These are phyloP conservation scores for Ambrosia trifida DNA, from an alignment of 129 eudicot genomes.

Conservation along the genomic window DNA sequence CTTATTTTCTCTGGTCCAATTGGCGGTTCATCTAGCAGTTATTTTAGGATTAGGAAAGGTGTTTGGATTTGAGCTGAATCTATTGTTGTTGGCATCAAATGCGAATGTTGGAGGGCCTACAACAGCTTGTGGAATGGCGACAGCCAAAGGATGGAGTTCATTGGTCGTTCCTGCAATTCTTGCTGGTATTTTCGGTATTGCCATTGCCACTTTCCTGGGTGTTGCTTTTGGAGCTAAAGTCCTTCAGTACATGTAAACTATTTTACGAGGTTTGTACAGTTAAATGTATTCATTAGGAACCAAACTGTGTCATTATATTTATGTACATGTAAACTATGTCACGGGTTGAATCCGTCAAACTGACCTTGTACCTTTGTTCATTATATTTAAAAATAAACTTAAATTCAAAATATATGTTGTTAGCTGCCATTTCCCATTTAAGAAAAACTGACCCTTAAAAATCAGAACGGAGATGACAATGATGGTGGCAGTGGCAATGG, in stretches of 20 bases:
- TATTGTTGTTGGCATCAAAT: conserved; percentile 72
- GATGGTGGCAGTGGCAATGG: too few species aligned
- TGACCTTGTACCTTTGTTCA: too few species aligned
- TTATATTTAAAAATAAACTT: too few species aligned
- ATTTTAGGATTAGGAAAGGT: conserved; percentile 73
- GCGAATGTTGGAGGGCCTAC: conserved; percentile 92
- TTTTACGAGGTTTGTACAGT: background rate
- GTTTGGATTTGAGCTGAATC: conserved; percentile 54
- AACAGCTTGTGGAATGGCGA: conserved; percentile 94
- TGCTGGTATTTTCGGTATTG: conserved; percentile 78
- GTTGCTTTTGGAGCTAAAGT: conserved; percentile 62
- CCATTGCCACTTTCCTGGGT: conserved; percentile 86
- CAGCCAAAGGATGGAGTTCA: conserved; percentile 80
- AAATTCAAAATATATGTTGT: too few species aligned
- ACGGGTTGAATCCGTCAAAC: too few species aligned
- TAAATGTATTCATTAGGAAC: too few species aligned
- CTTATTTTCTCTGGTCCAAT: conserved; percentile 64
- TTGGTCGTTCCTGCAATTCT: conserved; percentile 74
- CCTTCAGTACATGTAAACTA: conserved; percentile 53
- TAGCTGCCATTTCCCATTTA: too few species aligned
- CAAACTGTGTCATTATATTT: too few species aligned
- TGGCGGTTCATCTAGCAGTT: conserved; percentile 71
- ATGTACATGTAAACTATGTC: too few species aligned
- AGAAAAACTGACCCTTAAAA: too few species aligned
- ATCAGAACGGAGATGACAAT: too few species aligned